Conservation (phyloP, 805 yeast species). For the Zygoascus bituminiphila region DNA sequence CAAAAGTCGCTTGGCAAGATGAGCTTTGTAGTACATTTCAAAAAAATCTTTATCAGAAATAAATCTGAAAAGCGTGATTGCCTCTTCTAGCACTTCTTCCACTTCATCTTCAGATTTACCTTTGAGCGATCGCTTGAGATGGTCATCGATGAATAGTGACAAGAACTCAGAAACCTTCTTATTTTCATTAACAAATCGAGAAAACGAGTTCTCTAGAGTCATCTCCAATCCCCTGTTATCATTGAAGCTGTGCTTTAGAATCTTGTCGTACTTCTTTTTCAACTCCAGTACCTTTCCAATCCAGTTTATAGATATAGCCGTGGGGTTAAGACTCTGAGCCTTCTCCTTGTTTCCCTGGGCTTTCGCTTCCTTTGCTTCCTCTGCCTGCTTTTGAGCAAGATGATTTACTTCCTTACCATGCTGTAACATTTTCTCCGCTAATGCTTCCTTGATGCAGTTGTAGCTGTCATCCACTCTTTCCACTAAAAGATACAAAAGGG, state of each 20-base stretch:
- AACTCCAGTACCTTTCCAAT: constrained; percentile 46
- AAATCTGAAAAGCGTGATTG: constrained; percentile 56
- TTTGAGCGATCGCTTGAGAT: constrained; percentile 41
- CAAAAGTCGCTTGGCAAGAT: constrained; percentile 72
- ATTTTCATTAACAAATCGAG: constrained; percentile 49
- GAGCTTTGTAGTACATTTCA: constrained; percentile 77
- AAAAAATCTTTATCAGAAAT: constrained; percentile 78
- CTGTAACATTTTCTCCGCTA: constrained; percentile 38
- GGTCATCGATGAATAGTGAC: constrained; percentile 51
- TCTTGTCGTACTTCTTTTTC: constrained; percentile 41
- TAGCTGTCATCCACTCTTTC: constrained; percentile 47
- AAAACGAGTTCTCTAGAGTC: constrained; percentile 52
- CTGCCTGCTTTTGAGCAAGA: constrained; percentile 15
- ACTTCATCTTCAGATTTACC: constrained; percentile 40
- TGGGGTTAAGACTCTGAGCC: constrained; percentile 20
- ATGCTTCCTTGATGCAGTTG: constrained; percentile 40
- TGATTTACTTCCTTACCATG: constrained; percentile 38
- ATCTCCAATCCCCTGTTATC: constrained; percentile 43
- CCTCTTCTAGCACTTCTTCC: constrained; percentile 41
- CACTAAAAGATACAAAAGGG: constrained; percentile 41
- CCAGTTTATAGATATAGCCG: constrained; percentile 61
- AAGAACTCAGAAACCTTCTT: constrained; percentile 45
- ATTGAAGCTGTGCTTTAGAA: constrained; percentile 43
- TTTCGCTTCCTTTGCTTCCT: constrained; percentile 14
- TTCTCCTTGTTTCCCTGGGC: constrained; percentile 9